Evolutionary conservation across 495 filamentous ascomycete genomes (phyloP), one percentile per base, ranked within the genome.

Genomic region (Astrothelium macrocarpum): DNA sequence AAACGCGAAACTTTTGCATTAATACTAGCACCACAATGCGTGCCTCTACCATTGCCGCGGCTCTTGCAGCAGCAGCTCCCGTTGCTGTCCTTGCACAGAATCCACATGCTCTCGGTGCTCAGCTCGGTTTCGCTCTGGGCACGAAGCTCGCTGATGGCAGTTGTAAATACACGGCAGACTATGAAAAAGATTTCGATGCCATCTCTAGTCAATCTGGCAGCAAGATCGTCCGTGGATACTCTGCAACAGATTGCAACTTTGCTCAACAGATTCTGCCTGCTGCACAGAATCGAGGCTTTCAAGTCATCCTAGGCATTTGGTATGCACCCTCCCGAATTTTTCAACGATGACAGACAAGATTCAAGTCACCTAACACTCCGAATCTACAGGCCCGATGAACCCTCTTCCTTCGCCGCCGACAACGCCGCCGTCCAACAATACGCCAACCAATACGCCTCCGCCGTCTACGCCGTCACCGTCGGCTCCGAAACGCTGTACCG

Each of bases 221-320:
- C 31, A 82, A 78, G 32, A 67, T 90, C 9, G 87, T 91, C 45
- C 84, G 89, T 61, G 85, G 83, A 61, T 93, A 91, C 77, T 79
- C 88, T 26, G 85, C 86, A 18, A 72, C 71, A 31, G 85, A 88
- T 68, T 91, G 89, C 75, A 77, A 88, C 42, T 82, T 83, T 32
- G 82, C 88, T 31, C 72, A 82, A 71, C 76, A 84, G 61, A 84
- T 90, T 64, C 75, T 92, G 63, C 88, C 87, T 4, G 89, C 87
- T 34, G 87, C 90, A 10, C 82, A 86, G 77, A 72, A 72, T 59
- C 87, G 86, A 74, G 81, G 80, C n/a, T 87, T 89, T 76, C 77
- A 90, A 76, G 87, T 91, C 65, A 77, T 91, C 10, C 72, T 93
- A 61, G 89, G 88, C 65, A 82, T 91, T 69, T 93, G 89, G 89